These are phyloP conservation scores for Yamadazyma membranifaciens DNA, from an alignment of 1,139 yeast genomes.

Conservation along the genomic window DNA sequence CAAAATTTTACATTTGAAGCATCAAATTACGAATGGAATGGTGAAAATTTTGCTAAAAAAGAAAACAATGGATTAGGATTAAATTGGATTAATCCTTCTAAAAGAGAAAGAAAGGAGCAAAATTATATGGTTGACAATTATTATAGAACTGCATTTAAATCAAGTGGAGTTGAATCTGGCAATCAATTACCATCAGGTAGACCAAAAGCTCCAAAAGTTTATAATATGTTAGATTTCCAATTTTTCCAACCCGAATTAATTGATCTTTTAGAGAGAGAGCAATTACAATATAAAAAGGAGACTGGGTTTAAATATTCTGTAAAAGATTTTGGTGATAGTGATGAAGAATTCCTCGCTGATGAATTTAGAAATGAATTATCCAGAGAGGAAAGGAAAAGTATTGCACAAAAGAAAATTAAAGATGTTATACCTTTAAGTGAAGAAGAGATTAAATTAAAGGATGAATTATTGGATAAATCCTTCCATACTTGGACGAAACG, in stretches of 20 bases:
- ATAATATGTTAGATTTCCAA: constrained; percentile 82
- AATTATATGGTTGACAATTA: constrained; percentile 86
- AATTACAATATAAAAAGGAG: constrained; percentile 69
- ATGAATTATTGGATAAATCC: constrained; percentile 58
- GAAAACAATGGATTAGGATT: constrained; percentile 43
- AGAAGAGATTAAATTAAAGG: constrained; percentile 68
- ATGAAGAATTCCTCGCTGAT: constrained; percentile 57
- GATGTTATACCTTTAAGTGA: constrained; percentile 70
- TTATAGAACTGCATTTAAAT: constrained; percentile 73
- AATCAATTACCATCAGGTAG: constrained; percentile 24
- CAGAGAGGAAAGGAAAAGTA: constrained; percentile 43
- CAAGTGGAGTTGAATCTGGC: constrained; percentile 16
- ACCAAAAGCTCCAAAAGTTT: constrained; percentile 67
- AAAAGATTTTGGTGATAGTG: constrained; percentile 52
- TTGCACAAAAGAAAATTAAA: constrained; percentile 67
- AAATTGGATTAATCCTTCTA: constrained; percentile 83
- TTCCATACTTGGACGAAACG: constrained; percentile 83
- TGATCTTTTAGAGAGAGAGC: constrained; percentile 73
- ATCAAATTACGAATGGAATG: constrained; percentile 97
- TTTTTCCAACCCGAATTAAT: constrained; percentile 70
- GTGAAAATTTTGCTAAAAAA: constrained; percentile 82
- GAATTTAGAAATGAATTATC: constrained; percentile 39
- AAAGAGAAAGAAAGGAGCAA: constrained; percentile 87
- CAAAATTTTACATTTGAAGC: constrained; percentile 86
- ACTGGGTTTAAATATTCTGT: constrained; percentile 68